Evolutionary conservation across 768 basidiomycete species (phyloP).

Genomic region (Strobilomyces echinocephalus): DNA sequence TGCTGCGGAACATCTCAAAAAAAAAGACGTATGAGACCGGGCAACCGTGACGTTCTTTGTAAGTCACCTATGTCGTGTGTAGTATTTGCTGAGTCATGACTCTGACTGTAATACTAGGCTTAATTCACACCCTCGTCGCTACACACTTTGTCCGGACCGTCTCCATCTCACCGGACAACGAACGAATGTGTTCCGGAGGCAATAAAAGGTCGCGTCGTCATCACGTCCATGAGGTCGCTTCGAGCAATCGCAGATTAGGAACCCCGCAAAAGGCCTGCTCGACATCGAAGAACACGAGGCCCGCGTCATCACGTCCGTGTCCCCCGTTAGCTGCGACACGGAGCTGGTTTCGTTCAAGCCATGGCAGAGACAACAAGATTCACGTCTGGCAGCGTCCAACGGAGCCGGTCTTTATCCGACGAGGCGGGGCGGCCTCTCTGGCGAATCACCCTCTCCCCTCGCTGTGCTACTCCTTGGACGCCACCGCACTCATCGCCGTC

Average conservation of each 20-base stretch:
- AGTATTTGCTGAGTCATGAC: no score
- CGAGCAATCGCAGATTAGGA: slow-evolving; percentile 73
- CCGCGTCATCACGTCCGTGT: slow-evolving; percentile 70
- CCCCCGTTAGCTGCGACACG: not conserved
- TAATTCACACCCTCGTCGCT: no score
- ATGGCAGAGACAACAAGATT: slow-evolving; percentile 82
- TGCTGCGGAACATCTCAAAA: no score
- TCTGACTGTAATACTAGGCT: no score
- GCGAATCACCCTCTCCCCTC: slow-evolving; percentile 46
- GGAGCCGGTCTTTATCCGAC: slow-evolving; percentile 43
- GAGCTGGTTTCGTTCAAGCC: slow-evolving; percentile 34
- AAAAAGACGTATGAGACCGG: no score
- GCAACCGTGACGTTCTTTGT: no score
- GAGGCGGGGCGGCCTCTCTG: slow-evolving; percentile 53
- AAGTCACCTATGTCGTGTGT: no score
- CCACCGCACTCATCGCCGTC: slow-evolving; percentile 73
- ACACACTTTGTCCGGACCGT: slow-evolving; percentile 66
- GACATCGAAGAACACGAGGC: slow-evolving; percentile 72
- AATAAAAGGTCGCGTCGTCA: slow-evolving; percentile 64
- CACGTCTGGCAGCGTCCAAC: slow-evolving; percentile 63
- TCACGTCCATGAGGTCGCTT: slow-evolving; percentile 71
- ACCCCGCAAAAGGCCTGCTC: slow-evolving; percentile 71
- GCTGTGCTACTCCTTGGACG: slow-evolving; percentile 68
- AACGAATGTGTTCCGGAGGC: slow-evolving; percentile 85
- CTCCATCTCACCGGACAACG: slow-evolving; percentile 65